Conservation (phyloP, 164 flowering plant genomes). For the Stephania yunnanensis region DNA sequence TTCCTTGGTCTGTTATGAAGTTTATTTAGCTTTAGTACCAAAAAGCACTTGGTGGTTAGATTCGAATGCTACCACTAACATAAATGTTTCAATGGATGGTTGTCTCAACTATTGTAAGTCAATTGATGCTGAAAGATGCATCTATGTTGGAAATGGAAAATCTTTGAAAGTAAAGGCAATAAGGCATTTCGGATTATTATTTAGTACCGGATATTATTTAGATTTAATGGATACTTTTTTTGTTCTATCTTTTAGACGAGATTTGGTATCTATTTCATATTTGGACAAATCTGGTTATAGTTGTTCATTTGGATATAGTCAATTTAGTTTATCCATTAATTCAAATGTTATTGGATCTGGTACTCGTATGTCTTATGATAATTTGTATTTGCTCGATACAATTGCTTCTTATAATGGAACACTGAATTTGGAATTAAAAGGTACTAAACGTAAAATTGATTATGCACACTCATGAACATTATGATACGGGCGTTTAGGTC, state of each 20-base stretch:
- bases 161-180: too few relatives aligned
- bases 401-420: neutral
- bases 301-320: constrained; percentile 9
- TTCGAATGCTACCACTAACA: constrained; percentile 3
- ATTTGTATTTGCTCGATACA: too few relatives aligned
- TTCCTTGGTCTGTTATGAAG: too few relatives aligned
- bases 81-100: constrained; percentile 7
- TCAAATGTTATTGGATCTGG: constrained; percentile 9
- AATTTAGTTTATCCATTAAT: neutral
- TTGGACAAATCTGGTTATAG: constrained; percentile 14
- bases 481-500: constrained; percentile 9
- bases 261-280: constrained; percentile 14
- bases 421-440: neutral
- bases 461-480: constrained; percentile 6
- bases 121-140: too few relatives aligned
- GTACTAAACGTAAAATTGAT: constrained; percentile 11
- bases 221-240: constrained; percentile 8
- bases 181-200: too few relatives aligned
- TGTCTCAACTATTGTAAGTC: constrained; percentile 3
- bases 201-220: too few relatives aligned
- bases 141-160: too few relatives aligned
- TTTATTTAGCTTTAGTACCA: too few relatives aligned
- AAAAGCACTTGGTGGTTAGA: constrained; percentile 6
- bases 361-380: constrained; percentile 1
- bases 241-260: constrained; percentile 7